These are phyloP conservation scores for Colletotrichum gloeosporioides DNA, from an alignment of 2,329 filamentous ascomycete species.

Conservation along the genomic window DNA sequence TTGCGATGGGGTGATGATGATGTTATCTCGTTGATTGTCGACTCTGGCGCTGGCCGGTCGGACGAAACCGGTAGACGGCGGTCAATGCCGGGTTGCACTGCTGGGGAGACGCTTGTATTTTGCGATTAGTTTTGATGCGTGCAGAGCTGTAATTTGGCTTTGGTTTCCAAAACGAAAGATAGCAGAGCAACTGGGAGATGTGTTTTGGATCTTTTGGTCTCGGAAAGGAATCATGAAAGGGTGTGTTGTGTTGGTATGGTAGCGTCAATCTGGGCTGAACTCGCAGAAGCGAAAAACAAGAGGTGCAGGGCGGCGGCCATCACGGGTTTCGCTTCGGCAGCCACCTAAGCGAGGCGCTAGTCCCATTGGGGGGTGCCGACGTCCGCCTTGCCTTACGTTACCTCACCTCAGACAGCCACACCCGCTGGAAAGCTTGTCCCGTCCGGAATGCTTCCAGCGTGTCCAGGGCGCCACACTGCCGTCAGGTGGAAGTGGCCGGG, in stretches of 20 bases:
- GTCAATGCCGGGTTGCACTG: background rate
- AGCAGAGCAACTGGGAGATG: rapidly evolving
- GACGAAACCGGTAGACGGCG: constrained; percentile 1
- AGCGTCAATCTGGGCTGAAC: background rate
- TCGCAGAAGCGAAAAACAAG: constrained; percentile 8
- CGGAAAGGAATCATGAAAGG: background rate
- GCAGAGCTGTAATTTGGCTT: background rate
- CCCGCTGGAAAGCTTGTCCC: background rate
- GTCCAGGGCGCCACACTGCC: background rate
- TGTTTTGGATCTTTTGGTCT: background rate
- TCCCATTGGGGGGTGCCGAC: background rate
- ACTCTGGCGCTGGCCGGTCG: background rate
- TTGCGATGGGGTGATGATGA: constrained; percentile 17
- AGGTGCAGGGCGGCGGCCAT: background rate
- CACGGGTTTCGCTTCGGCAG: background rate
- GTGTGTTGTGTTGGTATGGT: background rate
- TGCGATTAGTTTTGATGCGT: background rate
- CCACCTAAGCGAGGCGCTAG: background rate
- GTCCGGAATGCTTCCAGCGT: background rate
- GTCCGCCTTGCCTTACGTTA: background rate
- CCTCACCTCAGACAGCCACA: background rate
- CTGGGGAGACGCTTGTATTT: background rate
- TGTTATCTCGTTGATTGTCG: background rate
- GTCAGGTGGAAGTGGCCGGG: background rate
- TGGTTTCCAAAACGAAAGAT: background rate